phyloP scores from a whole-genome alignment of 73 alveolate genomes.

The Effrenium voratum region DNA sequence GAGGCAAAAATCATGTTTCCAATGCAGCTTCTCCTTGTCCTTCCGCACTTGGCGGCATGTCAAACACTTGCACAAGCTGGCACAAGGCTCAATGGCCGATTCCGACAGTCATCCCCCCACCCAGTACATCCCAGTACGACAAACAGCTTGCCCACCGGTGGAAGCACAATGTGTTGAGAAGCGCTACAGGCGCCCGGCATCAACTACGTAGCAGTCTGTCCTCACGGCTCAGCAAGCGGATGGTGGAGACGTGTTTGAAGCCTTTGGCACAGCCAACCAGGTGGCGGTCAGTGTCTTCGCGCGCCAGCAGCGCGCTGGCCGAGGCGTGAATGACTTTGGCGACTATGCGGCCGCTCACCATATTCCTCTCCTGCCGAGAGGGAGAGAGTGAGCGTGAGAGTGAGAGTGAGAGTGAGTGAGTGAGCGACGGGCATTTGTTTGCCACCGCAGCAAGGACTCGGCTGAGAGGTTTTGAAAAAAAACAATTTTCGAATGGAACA shows the following conservation, averaged over 20 bases:
- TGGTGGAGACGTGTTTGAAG: slow-evolving; percentile 68
- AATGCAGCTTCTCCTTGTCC: slow-evolving; percentile 33
- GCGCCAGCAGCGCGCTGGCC: slow-evolving; percentile 65
- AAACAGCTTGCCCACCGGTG: neutral
- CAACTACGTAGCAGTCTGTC: neutral
- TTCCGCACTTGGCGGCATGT: neutral
- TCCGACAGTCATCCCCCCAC: neutral
- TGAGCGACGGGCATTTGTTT: too few species aligned
- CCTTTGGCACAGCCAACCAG: slow-evolving; percentile 57
- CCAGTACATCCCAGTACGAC: neutral
- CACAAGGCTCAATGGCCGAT: neutral
- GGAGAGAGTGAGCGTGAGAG: too few species aligned
- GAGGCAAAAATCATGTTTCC: slow-evolving; percentile 58
- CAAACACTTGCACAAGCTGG: neutral
- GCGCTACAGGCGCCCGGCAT: neutral
- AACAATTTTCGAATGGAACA: too few species aligned
- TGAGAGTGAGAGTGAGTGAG: too few species aligned
- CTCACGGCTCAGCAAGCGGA: slow-evolving; percentile 73
- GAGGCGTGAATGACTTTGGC: slow-evolving; percentile 78
- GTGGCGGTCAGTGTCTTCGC: slow-evolving; percentile 58
- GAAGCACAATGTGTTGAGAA: neutral
- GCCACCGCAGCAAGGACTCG: too few species aligned
- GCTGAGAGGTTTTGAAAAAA: too few species aligned
- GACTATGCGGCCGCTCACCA: slow-evolving; percentile 86
- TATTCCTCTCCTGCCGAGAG: slow-evolving; percentile 20